These are phyloP conservation scores for Chamaecyparis obtusa DNA, from an alignment of 75 land plant species.

Conservation along the genomic window DNA sequence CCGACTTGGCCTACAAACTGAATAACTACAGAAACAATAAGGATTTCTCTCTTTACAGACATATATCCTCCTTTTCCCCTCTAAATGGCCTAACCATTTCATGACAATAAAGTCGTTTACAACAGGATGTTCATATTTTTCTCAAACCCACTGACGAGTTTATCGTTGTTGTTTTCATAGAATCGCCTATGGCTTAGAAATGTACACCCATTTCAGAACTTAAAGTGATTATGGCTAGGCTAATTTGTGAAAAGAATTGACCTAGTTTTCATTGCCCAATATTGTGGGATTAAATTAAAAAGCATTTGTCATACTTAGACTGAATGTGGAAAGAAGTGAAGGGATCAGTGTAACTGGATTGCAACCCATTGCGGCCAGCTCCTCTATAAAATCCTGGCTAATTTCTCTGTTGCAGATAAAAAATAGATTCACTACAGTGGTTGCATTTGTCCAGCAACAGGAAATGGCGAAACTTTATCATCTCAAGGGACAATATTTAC, in stretches of 20 bases:
- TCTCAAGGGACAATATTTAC: background rate
- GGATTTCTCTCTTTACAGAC: constrained; percentile 1
- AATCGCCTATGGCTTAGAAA: background rate
- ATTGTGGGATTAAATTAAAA: background rate
- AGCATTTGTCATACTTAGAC: background rate
- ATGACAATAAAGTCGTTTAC: background rate
- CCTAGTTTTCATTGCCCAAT: background rate
- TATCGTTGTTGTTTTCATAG: background rate
- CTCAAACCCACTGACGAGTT: background rate
- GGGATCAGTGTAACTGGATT: background rate
- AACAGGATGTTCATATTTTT: background rate
- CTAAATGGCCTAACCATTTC: background rate
- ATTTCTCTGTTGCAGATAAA: background rate
- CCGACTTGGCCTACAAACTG: background rate
- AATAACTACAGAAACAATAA: background rate
- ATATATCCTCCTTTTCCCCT: background rate
- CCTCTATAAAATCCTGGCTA: background rate
- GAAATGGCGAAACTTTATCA: background rate
- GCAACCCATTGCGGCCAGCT: background rate
- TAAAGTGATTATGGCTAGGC: background rate
- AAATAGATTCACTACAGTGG: background rate
- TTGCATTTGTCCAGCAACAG: background rate
- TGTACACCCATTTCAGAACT: background rate
- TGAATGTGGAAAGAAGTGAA: background rate
- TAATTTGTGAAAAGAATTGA: background rate